A percentile compares a stretch with the other conserved stretches of the same genome.
Conservation (phyloP, 1,139 yeast species). For the Dujonia santamariae region DNA sequence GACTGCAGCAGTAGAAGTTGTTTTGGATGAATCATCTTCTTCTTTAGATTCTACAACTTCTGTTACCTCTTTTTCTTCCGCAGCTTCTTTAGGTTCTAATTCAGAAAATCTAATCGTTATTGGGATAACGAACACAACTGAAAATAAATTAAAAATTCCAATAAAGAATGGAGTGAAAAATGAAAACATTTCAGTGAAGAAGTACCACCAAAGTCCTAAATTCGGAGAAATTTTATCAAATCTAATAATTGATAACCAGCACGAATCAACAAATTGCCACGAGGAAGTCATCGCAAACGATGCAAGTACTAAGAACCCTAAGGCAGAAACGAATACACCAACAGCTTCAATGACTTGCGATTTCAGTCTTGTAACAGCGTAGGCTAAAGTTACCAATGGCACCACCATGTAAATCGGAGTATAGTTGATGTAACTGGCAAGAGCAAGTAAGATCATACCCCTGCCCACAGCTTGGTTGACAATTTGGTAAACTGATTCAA, state of each 20-base stretch:
- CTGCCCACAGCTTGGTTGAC: conserved; percentile 23
- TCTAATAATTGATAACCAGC: conserved; percentile 59
- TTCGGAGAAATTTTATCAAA: conserved; percentile 77
- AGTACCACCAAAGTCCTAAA: conserved; percentile 97
- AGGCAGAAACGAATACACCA: conserved; percentile 23
- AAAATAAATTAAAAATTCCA: conserved; percentile 77
- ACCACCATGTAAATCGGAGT: conserved; percentile 57
- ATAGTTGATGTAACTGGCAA: conserved; percentile 63
- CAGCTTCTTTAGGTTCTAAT: conserved; percentile 7
- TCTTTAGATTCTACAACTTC: not conserved
- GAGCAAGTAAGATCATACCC: conserved; percentile 54
- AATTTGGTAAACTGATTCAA: conserved; percentile 49
- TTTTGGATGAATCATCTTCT: conserved; percentile 1
- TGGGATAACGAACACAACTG: conserved; percentile 69
- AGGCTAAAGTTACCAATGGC: conserved; percentile 48
- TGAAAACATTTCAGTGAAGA: conserved; percentile 92
- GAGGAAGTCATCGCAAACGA: conserved; percentile 34
- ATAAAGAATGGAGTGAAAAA: conserved; percentile 82
- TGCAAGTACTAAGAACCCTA: conserved; percentile 31
- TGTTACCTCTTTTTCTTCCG: conserved; percentile 3
- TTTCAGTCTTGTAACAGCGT: conserved; percentile 14
- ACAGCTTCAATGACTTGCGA: conserved; percentile 18
- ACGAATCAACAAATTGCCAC: conserved; percentile 50
- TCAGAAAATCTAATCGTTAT: conserved; percentile 63
- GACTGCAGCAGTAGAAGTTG: not conserved